Evolutionary conservation across 2,329 filamentous ascomycete genomes (phyloP), one percentile per base, ranked within the genome.

Genomic region (Diaporthe nobilis): DNA sequence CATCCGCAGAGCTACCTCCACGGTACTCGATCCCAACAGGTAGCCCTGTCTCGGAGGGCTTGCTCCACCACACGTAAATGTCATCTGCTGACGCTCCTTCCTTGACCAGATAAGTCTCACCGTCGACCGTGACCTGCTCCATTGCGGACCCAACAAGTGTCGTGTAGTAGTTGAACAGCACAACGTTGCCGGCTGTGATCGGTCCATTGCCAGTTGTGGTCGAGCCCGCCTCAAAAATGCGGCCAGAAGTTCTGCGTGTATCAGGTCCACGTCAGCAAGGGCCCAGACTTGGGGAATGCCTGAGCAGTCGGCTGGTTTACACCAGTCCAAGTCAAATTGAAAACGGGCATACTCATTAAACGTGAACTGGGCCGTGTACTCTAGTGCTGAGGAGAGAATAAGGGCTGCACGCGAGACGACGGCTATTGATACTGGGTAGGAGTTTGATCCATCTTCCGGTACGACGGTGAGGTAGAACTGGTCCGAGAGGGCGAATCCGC

Each of bases 351-450:
- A 72, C 70, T n/a, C 31, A 25, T 72, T 60, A 12, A 49, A 72
- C 5, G 70, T 72, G 39, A 72, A 72, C n/a, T 31, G 39, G 5
- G 31, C 39, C 22, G 22, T 60, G 17, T 72, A 72, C 6, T 72
- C 70, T n/a, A 72, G 55, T 42, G 70, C 70, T 4, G 70, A 72
- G 2, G 70, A 72, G 9, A 72, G 70, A 49, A 72, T 72, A 34
- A 60, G 39, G 8, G 70, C 70, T 72, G 31, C 70, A 20, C 70
- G 70, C 10, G 70, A 72, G 13, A 72, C 70, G 12, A 39, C 49
- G 13, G 70, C 70, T 72, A 72, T 60, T 12, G 55, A 49, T 2
- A 49, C 70, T 42, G 55, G 70, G 55, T 72, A 72, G 22, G 70
- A 37, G 39, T 25, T 20, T 4, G 70, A 72, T 31, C 55, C 55